Evolutionary conservation across 345 rosid species (phyloP), one percentile per base, ranked within the genome.

Genomic region (Boechera stricta): DNA sequence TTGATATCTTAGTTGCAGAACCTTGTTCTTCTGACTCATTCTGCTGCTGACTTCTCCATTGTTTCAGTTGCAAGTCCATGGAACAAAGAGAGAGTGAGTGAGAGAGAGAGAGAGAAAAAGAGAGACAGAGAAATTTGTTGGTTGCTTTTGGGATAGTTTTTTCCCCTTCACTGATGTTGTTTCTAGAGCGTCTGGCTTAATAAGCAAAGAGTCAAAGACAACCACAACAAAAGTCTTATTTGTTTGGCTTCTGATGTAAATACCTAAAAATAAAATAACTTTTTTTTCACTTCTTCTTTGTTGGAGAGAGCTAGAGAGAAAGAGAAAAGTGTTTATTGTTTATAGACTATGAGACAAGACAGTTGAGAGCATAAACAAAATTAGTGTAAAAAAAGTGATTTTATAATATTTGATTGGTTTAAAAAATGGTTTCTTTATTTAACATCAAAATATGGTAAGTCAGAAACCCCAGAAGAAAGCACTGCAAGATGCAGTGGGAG

Each of bases 51-150:
- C 80, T 87, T 82, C 91, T 84, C 98, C 99, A 86, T 85, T 90
- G 94, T 82, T 92, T 92, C 89, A 88, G 87, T 83, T 87, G 89
- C 81, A 86, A 90, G 87, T 95, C 97, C 99, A 91, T 68, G 69
- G 76, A 69, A 81, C 80, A 81, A 74, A 74, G 71, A 54, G 81
- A 72, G 76, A 71, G 79, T 73, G 63, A 73, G 53, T 16, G 67
- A 74, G 69, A 59, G 73, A 68, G 79, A 78, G 64, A 75, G 67
- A 77, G 32, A 71, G 16, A 71, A 21, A 21, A 58, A 75, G 28
- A 55, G 13, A 73, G 69, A 77, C 70, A 76, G 41, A 77, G 53
- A 77, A 39, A 70, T 70, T 67, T 77, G 77, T 84, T 84, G 77
- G 77, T 73, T 73, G 78, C 78, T 79, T 79, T 73, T 73, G 69